Evolutionary conservation across 192 early-diverging fungal genomes (phyloP), one percentile per base, ranked within the genome.

Genomic region (Coemansia sp.): DNA sequence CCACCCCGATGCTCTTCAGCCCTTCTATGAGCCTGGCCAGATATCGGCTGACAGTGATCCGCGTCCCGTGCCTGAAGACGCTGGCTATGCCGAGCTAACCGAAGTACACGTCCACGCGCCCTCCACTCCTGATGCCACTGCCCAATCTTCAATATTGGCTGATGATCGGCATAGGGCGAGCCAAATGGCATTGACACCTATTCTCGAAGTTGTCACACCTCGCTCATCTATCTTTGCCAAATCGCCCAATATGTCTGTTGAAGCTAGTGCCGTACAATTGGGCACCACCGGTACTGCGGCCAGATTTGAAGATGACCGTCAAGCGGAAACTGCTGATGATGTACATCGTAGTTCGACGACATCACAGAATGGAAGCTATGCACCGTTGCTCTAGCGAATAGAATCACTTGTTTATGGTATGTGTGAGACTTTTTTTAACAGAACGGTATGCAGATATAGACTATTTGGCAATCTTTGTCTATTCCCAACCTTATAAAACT

Each of bases 161-260:
- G 28, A 55, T 55, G 52, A 30, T 30, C 26, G 52, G n/a, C 52
- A 13, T 35, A 32, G 55, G 28, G 13, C 16, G 16, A 58, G 55
- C 28, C 55, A 58, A 16, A 58, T 58, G 55, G 55, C 55, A 8
- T 32, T 66, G 65, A 66, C 65, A 9, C 65, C 65, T 19, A 66
- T 66, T 32, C 49, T 66, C 11, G 65, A 66, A 16, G 65, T 40
- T 1, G 65, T 52, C 23, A 66, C 65, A n/a, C 65, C 65, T 8
- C 65, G 65, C 6, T 66, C 65, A 13, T 40, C 65, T 3, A 57
- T 66, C 35, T 40, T 40, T 26, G 52, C 23, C 13, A 58, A 58
- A 33, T 58, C 55, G 6, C 55, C 55, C 11, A 32, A 58, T 17
- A 30, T 58, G 14, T 58, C 55, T 32, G 16, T 30, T 33, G 28